A percentile compares a stretch with the other conserved stretches of the same genome.
phyloP scores from a whole-genome alignment of 2,329 filamentous ascomycete species.

The Endothia cerciana region DNA sequence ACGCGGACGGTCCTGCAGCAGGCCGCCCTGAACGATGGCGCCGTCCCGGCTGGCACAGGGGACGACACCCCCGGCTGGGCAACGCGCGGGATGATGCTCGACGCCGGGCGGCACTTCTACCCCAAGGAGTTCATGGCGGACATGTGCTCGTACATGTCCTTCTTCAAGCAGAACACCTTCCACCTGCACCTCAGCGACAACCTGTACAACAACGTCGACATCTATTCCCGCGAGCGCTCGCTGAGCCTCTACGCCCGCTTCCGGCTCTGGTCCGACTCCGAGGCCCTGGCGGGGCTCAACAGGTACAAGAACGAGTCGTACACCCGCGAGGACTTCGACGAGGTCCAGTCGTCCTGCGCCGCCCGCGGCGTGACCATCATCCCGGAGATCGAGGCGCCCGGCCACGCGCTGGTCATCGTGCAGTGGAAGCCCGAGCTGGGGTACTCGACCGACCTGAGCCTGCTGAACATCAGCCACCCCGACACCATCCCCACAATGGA shows the following conservation, averaged over 20 bases:
- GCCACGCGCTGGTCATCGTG: constrained; percentile 58
- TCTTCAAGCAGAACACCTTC: constrained; percentile 64
- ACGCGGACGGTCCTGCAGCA: constrained; percentile 59
- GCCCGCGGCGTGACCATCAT: constrained; percentile 60
- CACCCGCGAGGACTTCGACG: constrained; percentile 52
- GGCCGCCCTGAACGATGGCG: constrained; percentile 44
- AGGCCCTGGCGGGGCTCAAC: constrained; percentile 52
- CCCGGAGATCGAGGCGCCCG: constrained; percentile 63
- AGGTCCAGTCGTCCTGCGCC: constrained; percentile 56
- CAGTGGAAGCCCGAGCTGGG: constrained; percentile 64
- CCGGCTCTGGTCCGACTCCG: constrained; percentile 53
- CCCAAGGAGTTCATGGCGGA: constrained; percentile 57
- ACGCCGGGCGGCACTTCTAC: constrained; percentile 60
- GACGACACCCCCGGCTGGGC: constrained; percentile 56
- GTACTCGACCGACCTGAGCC: constrained; percentile 48
- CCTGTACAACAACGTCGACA: constrained; percentile 51
- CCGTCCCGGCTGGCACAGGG: constrained; percentile 47
- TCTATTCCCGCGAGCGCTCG: constrained; percentile 51
- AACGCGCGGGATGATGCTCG: constrained; percentile 54
- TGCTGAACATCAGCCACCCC: constrained; percentile 59
- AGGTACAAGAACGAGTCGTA: constrained; percentile 59
- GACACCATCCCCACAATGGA: constrained; percentile 58
- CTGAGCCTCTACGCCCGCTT: constrained; percentile 59
- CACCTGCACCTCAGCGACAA: constrained; percentile 64
- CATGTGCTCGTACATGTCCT: constrained; percentile 63